Percentiles rank a stretch among this genome's conserved stretches.
phyloP scores from a whole-genome alignment of 2,329 filamentous ascomycete species.

The Diplocarpon mali region DNA sequence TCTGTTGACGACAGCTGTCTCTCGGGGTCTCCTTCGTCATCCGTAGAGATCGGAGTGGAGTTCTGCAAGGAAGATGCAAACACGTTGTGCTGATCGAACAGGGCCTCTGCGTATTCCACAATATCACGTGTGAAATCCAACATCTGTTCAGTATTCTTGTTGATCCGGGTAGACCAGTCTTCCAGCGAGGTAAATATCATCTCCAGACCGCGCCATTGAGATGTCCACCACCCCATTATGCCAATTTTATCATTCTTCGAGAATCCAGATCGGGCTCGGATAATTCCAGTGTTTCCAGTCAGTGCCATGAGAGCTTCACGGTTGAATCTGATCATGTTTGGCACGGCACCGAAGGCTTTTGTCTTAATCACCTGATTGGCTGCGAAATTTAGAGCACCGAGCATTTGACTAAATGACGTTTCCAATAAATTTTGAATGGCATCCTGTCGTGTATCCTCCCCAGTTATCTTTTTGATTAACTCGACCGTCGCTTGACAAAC shows the following conservation, averaged over 20 bases:
- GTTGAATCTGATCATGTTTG: slow-evolving; percentile 44
- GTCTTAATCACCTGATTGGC: slow-evolving; percentile 33
- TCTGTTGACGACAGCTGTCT: slow-evolving; percentile 25
- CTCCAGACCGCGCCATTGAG: slow-evolving; percentile 70
- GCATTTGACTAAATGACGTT: slow-evolving; percentile 33
- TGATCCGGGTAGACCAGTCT: slow-evolving; percentile 58
- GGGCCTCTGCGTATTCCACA: slow-evolving; percentile 82
- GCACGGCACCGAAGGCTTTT: slow-evolving; percentile 45
- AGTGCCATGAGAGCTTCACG: slow-evolving; percentile 45
- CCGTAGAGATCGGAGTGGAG: slow-evolving; percentile 29
- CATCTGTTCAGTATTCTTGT: slow-evolving; percentile 51
- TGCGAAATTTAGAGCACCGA: slow-evolving; percentile 35
- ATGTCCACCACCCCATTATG: slow-evolving; percentile 61
- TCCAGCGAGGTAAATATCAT: slow-evolving; percentile 78
- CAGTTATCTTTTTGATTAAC: slow-evolving; percentile 72
- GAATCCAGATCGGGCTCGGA: slow-evolving; percentile 21
- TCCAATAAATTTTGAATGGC: slow-evolving; percentile 38
- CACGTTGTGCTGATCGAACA: slow-evolving; percentile 77
- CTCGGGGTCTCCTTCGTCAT: slow-evolving; percentile 19
- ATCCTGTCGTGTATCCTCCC: slow-evolving; percentile 44
- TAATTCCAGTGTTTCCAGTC: slow-evolving; percentile 44
- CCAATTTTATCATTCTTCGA: slow-evolving; percentile 32
- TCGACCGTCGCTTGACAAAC: slow-evolving; percentile 73
- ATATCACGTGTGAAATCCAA: slow-evolving; percentile 88
- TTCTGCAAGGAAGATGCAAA: slow-evolving; percentile 43